These are phyloP conservation scores for Pestalotiopsis sp. DNA, from an alignment of 2,329 filamentous ascomycete species.

Conservation along the genomic window DNA sequence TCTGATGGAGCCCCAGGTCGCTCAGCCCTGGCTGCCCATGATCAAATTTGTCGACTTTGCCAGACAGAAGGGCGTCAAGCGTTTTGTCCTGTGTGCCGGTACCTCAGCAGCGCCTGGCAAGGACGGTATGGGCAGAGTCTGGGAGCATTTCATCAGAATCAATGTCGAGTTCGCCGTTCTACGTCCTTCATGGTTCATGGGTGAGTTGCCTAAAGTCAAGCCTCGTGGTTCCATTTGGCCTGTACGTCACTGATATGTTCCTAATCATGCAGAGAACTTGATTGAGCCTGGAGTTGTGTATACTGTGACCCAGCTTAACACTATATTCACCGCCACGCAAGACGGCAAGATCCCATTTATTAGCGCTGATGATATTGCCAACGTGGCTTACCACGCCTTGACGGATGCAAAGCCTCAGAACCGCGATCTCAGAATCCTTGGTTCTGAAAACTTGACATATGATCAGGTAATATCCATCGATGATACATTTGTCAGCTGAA, in stretches of 20 bases:
- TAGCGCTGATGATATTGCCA: constrained; percentile 22
- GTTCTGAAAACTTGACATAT: constrained; percentile 22
- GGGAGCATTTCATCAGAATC: constrained; percentile 21
- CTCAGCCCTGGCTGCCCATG: constrained; percentile 21
- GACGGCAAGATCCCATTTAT: constrained; percentile 24
- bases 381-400: constrained; percentile 21
- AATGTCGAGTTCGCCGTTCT: constrained; percentile 22
- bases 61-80: constrained; percentile 19
- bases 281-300: constrained; percentile 17
- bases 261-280: constrained; percentile 19
- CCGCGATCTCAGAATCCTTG: constrained; percentile 20
- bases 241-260: not conserved
- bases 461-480: not conserved
- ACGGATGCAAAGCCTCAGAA: constrained; percentile 23
- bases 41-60: constrained; percentile 23
- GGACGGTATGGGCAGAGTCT: constrained; percentile 23
- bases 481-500: no score
- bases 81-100: constrained; percentile 22
- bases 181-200: constrained; percentile 24
- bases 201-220: not conserved
- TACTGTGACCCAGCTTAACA: constrained; percentile 20
- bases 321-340: constrained; percentile 22
- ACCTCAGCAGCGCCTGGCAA: constrained; percentile 19
- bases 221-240: not conserved
- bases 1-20: constrained; percentile 21